phyloP scores from a whole-genome alignment of 495 filamentous ascomycete species.

The Penicillium psychrofluorescens region DNA sequence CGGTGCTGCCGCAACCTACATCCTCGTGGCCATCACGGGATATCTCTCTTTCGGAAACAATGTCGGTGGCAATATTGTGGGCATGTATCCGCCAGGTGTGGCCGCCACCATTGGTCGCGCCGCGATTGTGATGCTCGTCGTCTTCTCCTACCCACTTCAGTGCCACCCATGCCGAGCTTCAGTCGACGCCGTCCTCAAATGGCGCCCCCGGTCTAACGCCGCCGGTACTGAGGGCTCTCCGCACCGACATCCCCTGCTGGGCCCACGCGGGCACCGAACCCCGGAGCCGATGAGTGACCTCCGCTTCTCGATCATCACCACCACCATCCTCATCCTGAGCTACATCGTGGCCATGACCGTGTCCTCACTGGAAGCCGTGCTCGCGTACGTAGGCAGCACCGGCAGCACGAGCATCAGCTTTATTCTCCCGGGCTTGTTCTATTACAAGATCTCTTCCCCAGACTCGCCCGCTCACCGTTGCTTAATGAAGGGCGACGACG shows the following conservation, averaged over 20 bases:
- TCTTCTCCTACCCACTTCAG: conserved; percentile 94
- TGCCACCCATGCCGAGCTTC: conserved; percentile 92
- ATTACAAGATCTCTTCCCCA: conserved; percentile 93
- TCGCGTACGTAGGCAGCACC: conserved; percentile 93
- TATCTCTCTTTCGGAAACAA: conserved; percentile 90
- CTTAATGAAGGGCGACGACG: conserved; percentile 83
- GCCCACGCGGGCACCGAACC: conserved; percentile 23
- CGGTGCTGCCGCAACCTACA: conserved; percentile 68
- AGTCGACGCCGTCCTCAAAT: conserved; percentile 84
- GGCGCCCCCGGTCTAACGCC: conserved; percentile 57
- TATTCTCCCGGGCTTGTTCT: conserved; percentile 91
- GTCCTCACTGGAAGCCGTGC: conserved; percentile 76
- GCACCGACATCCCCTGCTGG: conserved; percentile 35
- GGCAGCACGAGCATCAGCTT: conserved; percentile 93
- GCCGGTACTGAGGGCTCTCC: conserved; percentile 37
- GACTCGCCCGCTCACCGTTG: conserved; percentile 77
- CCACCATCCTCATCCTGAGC: conserved; percentile 70
- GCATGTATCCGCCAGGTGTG: conserved; percentile 78
- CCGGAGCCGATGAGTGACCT: conserved; percentile 68
- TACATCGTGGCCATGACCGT: conserved; percentile 89
- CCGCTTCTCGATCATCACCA: conserved; percentile 86
- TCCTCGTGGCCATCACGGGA: conserved; percentile 88
- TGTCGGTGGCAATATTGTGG: conserved; percentile 84
- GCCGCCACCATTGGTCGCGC: conserved; percentile 86
- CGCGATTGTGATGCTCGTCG: conserved; percentile 92